phyloP scores from a whole-genome alignment of 192 early-diverging fungal genomes.

The Coemansia sp. region DNA sequence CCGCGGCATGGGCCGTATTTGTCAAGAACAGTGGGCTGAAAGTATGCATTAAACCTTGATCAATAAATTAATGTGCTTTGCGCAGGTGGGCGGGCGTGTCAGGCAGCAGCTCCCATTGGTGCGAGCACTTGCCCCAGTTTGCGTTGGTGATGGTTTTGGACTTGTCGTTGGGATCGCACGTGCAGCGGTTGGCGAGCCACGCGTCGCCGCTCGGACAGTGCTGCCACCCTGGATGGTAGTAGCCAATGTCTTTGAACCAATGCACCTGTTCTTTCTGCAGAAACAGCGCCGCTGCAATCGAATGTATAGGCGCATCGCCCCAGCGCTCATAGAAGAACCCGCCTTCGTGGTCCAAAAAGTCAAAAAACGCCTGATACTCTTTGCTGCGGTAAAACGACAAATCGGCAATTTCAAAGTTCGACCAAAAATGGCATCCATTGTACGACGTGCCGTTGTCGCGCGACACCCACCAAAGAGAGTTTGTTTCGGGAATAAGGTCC shows the following conservation, averaged over 20 bases:
- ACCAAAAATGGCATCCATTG: conserved; percentile 77
- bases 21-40: conserved; percentile 45
- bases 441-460: conserved; percentile 51
- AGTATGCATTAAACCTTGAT: conserved; percentile 50
- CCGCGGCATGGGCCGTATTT: conserved; percentile 53
- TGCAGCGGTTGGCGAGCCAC: conserved; percentile 44
- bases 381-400: conserved; percentile 65
- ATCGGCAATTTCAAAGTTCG: conserved; percentile 86
- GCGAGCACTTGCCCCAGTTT: conserved; percentile 54
- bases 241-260: conserved; percentile 74
- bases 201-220: conserved; percentile 50
- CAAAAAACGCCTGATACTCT: conserved; percentile 64
- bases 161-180: conserved; percentile 43
- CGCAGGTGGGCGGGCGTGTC: conserved; percentile 6
- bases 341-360: conserved; percentile 71
- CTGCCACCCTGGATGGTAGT: conserved; percentile 66
- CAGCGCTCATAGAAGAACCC: conserved; percentile 88
- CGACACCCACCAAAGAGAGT: conserved; percentile 35
- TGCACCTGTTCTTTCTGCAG: conserved; percentile 60
- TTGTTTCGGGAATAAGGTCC: conserved; percentile 22
- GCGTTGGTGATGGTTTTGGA: conserved; percentile 44
- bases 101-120: conserved; percentile 39
- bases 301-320: conserved; percentile 67
- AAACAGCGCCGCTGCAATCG: conserved; percentile 62
- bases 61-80: background rate